Evolutionary conservation across 208 protist species (phyloP), one percentile per base, ranked within the genome.

Genomic region (Crithidia expoeki): DNA sequence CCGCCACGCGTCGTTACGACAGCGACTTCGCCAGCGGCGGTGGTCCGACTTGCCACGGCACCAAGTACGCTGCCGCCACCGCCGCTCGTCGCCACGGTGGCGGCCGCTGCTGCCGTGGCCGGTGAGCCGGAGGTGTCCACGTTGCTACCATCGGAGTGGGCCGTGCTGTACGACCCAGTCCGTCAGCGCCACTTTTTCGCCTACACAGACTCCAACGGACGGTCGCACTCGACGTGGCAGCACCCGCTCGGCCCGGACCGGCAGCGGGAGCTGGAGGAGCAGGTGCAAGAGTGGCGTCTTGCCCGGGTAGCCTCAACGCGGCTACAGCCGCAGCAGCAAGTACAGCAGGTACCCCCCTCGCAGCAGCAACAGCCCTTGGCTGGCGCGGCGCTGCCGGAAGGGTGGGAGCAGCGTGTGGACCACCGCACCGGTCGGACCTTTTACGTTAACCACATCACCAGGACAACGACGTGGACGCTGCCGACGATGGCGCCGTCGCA

Each of bases 371-470:
- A 60, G 61, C 68, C 34, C 21, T 38, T 50, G 49, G 38, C 27
- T 38, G 32, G 21, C n/a, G 32, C 23, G 2, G 61, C 60, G 21
- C 68, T 85, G 28, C 80, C 80, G 23, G 36, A 70, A 40, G 77
- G 72, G 4, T 83, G 78, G 85, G 80, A 85, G 40, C 57, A 68
- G 40, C 57, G 66, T 30, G 70, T 89, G 5, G 84, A 93, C 59
- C 78, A 81, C 17, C 64, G 72, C 21, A 82, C 42, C 0, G 83
- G 83, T 2, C 74, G 82, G 23, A 82, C 67, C 34, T 95, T 88
- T 63, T 95, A 95, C 55, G 74, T 95, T 9, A 91, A 95, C 73
- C 85, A 91, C 75, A 72, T 72, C 52, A 91, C 85, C 33, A 75
- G 73, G 21, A 72, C 83, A 53, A 94, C 85, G 9, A 79, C 89